Evolutionary conservation across 192 early-diverging fungal species (phyloP).

Genomic region (Coemansia sp.): DNA sequence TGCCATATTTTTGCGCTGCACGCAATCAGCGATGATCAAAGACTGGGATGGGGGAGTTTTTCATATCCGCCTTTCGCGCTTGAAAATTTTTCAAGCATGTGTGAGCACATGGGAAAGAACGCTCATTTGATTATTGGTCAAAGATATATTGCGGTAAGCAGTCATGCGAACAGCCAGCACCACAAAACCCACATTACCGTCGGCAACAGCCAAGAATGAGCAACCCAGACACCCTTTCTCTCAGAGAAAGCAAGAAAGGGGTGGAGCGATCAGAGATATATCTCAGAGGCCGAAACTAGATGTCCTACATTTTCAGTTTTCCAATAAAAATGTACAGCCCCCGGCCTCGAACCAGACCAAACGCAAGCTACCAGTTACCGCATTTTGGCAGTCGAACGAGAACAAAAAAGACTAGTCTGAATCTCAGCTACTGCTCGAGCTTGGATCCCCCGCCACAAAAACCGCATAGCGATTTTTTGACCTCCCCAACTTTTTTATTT

Average conservation of each 20-base stretch:
- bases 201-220: too few species aligned
- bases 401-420: conserved; percentile 4
- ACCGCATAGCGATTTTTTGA: background rate
- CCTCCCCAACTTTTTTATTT: conserved; percentile 3
- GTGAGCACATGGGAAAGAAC: background rate
- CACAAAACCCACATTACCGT: too few species aligned
- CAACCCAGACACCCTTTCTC: too few species aligned
- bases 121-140: background rate
- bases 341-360: too few species aligned
- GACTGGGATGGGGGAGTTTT: background rate
- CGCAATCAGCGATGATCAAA: background rate
- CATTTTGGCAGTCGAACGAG: too few species aligned
- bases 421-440: background rate
- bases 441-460: conserved; percentile 8
- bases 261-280: too few species aligned
- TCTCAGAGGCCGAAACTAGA: too few species aligned
- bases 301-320: too few species aligned
- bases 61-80: background rate
- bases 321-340: too few species aligned
- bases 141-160: background rate
- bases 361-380: too few species aligned
- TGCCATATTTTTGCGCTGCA: background rate
- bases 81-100: background rate
- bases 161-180: too few species aligned
- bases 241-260: too few species aligned